A percentile compares a stretch with the other conserved stretches of the same genome.
These are phyloP conservation scores for Tetradesmus lagerheimii DNA, from an alignment of 139 green algal species.

Conservation along the genomic window DNA sequence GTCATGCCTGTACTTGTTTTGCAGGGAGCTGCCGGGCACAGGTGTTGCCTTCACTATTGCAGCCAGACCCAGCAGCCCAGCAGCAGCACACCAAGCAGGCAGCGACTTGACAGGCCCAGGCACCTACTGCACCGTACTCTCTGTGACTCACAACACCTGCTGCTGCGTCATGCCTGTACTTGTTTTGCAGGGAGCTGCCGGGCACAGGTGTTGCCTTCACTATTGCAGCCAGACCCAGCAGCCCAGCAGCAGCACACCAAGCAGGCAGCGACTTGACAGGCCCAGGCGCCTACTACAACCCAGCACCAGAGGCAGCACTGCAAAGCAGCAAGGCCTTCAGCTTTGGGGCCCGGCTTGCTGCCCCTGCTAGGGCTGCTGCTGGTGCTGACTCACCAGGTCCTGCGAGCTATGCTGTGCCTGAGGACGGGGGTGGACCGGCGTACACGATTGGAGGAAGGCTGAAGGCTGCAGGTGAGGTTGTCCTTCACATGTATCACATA, in stretches of 20 bases:
- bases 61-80: too few relatives aligned
- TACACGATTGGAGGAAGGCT: background rate
- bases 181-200: background rate
- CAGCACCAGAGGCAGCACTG: constrained; percentile 17
- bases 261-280: background rate
- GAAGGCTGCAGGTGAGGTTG: background rate
- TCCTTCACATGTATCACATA: background rate
- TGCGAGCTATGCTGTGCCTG: constrained; percentile 7
- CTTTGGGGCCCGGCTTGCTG: background rate
- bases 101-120: background rate
- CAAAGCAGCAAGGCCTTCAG: background rate
- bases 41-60: background rate
- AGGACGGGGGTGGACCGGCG: background rate
- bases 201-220: background rate
- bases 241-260: background rate
- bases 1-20: too few relatives aligned
- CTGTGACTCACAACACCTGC: too few relatives aligned
- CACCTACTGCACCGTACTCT: too few relatives aligned
- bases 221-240: background rate
- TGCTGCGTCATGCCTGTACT: too few relatives aligned
- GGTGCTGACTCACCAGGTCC: constrained; percentile 3
- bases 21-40: too few relatives aligned
- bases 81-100: background rate
- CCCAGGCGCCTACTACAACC: constrained; percentile 13
- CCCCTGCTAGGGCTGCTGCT: background rate